Base-by-base conservation (phyloP, 768 basidiomycete genomes). In the Naganishia randhawae region DNA sequence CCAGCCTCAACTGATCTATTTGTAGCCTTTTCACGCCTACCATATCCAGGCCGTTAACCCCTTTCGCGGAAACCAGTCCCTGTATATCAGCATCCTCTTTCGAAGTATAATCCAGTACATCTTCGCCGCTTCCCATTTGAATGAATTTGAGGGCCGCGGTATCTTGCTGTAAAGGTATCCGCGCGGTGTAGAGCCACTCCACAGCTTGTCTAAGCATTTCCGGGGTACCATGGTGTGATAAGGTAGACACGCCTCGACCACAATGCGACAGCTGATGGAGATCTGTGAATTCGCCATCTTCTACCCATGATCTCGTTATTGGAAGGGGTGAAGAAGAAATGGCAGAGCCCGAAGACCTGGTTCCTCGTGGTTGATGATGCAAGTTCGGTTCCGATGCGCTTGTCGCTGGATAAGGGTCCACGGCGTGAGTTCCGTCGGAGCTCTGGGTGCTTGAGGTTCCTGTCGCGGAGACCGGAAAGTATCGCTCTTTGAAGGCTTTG, bases 101-200 rank as follows among this genome's bases (percentile, higher is more conserved):
- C 48, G 53, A 33, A 22, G 10, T 31, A 32, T 16, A 33, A 31
- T 16, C 39, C 9, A 27, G 33, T 37, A 17, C 37, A 1, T 75
- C 74, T 13, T 89, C 89, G 22, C n/a, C n/a, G 19, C 6, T 19
- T 17, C n/a, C 19, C n/a, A 14, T 10, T 25, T 22, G 13, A 1
- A 29, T 25, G 29, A 61, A 29, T 22, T 39, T 22, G 22, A 61
- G 57, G 4, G 37, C 57, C 25, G 37, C 17, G 3, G 35, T 61
- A 10, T 29, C 37, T 13, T 37, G 22, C n/a, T 61, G 37, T 14
- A 76, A 74, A 69, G 93, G 86, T 35, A 90, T 90, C 76, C 89
- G 88, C 14, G 90, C 91, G 0, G 95, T 96, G 78, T 98, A 99
- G 1, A 97, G 85, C 76, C 92, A 95, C 78, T 96, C 93, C 41